A percentile compares a stretch with the other conserved stretches of the same genome.
Conservation (phyloP, 306 rosid genomes). For the Citrullus amarus region DNA sequence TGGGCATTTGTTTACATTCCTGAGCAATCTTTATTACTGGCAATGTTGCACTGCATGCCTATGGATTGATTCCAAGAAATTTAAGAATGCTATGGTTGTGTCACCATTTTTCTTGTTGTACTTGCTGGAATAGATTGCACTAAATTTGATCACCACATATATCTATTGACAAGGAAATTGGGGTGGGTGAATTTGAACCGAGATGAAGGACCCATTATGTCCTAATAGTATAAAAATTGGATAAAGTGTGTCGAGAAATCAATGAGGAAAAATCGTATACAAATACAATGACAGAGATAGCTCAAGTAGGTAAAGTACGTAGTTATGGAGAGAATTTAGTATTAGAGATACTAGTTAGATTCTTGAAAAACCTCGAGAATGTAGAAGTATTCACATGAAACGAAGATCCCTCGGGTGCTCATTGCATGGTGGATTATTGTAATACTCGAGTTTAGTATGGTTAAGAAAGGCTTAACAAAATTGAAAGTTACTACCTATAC, state of each 20-base stretch:
- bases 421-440: background rate
- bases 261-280: background rate
- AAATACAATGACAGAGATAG: background rate
- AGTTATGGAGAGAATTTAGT: background rate
- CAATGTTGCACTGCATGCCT: background rate
- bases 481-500: too few species aligned
- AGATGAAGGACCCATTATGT: background rate
- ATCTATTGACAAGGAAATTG: background rate
- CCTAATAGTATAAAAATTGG: background rate
- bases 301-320: background rate
- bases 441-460: too few species aligned
- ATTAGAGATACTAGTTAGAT: too few species aligned
- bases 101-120: background rate
- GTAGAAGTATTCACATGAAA: background rate
- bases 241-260: background rate
- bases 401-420: background rate
- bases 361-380: background rate
- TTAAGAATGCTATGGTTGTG: background rate
- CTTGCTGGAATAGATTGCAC: background rate
- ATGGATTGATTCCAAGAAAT: background rate
- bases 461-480: too few species aligned
- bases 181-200: background rate
- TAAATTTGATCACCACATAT: background rate
- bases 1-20: background rate
- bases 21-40: background rate